Base-by-base conservation (phyloP, 129 eudicot genomes). In the Apium graveolens region DNA sequence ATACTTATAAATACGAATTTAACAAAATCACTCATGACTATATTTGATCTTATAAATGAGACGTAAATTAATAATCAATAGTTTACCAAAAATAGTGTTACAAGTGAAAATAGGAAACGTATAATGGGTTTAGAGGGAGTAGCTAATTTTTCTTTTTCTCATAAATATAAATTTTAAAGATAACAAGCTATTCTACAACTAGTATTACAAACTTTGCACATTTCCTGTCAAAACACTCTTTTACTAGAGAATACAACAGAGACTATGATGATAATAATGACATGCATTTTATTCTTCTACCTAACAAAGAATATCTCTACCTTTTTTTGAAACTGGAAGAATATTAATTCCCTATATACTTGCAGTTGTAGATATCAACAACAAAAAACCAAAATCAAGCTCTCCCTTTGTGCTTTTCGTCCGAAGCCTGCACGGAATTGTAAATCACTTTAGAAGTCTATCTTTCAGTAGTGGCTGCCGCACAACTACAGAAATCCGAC, bases 331-430 rank as follows among this genome's bases (percentile, higher is more conserved):
- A n/a, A n/a, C n/a, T n/a, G n/a, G n/a, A n/a, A n/a, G n/a, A n/a
- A n/a, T n/a, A n/a, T 37, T 11, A 11, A 31, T 31, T 34, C 29
- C 27, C 44, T 70, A 37, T 70, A 21, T 37, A 34, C 11, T 18
- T 35, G 0, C 16, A 70, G 41, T 38, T 38, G 41, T 4, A 38
- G 1, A 37, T 34, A 70, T 18, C 24, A 1, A 39, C 10, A 70
- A 1, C 17, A 41, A 72, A 39, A 72, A 20, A 0, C 27, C 49
- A 21, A 24, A 21, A 24, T 90, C 83, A 92, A 32, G 85, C 80
- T 84, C 80, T 90, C 79, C 87, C 82, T 83, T 85, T 92, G 84
- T 91, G 84, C 83, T 87, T 89, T 78, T 89, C 97, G 70, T 90
- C 97, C 79, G 88, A 76, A 11, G 96, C 96, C 97, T 90, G 88